phyloP scores from a whole-genome alignment of 2,329 filamentous ascomycete genomes.

The Arachnomyces sp. region DNA sequence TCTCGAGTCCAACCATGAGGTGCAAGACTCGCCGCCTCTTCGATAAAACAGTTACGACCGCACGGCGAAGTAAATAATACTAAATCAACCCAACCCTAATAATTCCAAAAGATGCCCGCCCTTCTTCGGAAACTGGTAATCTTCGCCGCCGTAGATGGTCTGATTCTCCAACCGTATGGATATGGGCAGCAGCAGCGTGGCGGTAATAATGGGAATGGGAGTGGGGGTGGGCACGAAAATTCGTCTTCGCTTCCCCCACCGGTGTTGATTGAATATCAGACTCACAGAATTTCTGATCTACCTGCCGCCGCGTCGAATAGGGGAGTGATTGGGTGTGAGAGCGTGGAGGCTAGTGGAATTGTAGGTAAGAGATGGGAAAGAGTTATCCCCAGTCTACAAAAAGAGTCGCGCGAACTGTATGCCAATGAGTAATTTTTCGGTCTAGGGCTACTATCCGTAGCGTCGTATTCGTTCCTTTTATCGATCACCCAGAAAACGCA shows the following conservation, averaged over 20 bases:
- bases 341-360: slow-evolving; percentile 17
- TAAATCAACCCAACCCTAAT: too few relatives aligned
- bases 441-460: slow-evolving; percentile 73
- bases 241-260: slow-evolving; percentile 30
- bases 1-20: too few relatives aligned
- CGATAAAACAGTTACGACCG: too few relatives aligned
- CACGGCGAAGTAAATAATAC: too few relatives aligned
- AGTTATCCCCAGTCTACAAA: too few relatives aligned
- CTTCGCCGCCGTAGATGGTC: slow-evolving; percentile 71
- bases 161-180: slow-evolving; percentile 67
- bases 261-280: slow-evolving; percentile 63
- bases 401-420: slow-evolving; percentile 11
- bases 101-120: slow-evolving; percentile 61
- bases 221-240: too few relatives aligned
- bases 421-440: neutral
- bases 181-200: slow-evolving; percentile 37
- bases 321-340: slow-evolving; percentile 23
- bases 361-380: too few relatives aligned
- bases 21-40: too few relatives aligned
- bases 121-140: slow-evolving; percentile 73
- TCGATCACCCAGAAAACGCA: slow-evolving; percentile 79
- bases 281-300: slow-evolving; percentile 43
- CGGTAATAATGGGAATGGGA: slow-evolving; percentile 16
- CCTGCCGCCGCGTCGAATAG: slow-evolving; percentile 26
- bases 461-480: slow-evolving; percentile 73